These are phyloP conservation scores for Penicillium angulare DNA, from an alignment of 495 filamentous ascomycete genomes.

Conservation along the genomic window DNA sequence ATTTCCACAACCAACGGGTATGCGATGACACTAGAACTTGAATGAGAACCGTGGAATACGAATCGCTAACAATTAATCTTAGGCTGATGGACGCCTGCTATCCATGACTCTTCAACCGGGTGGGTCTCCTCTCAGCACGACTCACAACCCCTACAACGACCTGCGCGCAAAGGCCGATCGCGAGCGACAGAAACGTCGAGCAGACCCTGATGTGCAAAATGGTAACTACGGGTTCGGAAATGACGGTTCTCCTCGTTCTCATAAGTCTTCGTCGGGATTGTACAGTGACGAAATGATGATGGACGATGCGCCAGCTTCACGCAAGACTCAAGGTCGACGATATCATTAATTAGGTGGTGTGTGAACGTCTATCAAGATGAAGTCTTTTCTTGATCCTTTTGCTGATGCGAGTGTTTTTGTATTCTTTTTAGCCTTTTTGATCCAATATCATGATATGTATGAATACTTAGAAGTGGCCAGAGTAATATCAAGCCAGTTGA, in stretches of 20 bases:
- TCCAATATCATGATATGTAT: slow-evolving; percentile 25
- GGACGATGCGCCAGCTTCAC: slow-evolving; percentile 33
- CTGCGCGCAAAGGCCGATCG: slow-evolving; percentile 49
- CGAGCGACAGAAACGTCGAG: slow-evolving; percentile 41
- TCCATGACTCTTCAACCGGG: slow-evolving; percentile 68
- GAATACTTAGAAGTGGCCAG: slow-evolving; percentile 10
- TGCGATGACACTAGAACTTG: slow-evolving; percentile 11
- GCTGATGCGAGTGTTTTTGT: neutral
- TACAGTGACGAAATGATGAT: slow-evolving; percentile 50
- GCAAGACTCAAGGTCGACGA: slow-evolving; percentile 21
- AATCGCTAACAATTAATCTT: slow-evolving; percentile 21
- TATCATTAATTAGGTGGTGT: slow-evolving; percentile 13
- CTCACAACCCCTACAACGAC: slow-evolving; percentile 34
- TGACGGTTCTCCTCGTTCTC: slow-evolving; percentile 33
- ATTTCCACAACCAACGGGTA: slow-evolving; percentile 86
- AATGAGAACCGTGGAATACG: no score
- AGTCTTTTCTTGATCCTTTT: neutral
- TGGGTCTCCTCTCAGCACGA: slow-evolving; percentile 21
- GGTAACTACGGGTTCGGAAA: slow-evolving; percentile 64
- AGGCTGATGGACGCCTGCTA: slow-evolving; percentile 86
- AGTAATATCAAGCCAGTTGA: neutral
- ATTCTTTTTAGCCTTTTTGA: neutral
- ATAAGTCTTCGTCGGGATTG: slow-evolving; percentile 18
- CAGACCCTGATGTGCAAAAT: slow-evolving; percentile 54
- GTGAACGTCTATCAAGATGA: neutral